Evolutionary conservation across 108 stramenopile species (phyloP), one percentile per base, ranked within the genome.

Genomic region (Cylindrotheca closterium): DNA sequence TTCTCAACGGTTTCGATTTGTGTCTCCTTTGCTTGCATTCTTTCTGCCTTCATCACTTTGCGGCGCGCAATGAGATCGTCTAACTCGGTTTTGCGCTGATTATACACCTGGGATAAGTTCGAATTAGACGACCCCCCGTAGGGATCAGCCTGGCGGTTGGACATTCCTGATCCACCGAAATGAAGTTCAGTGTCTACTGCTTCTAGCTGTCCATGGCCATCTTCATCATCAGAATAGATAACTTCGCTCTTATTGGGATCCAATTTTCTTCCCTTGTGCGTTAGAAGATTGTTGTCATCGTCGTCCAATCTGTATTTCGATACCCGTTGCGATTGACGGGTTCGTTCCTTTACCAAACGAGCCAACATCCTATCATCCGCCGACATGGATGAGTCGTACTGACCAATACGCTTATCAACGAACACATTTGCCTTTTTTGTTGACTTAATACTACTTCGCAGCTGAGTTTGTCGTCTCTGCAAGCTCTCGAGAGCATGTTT

Each of bases 41-140:
- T 83, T 73, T 95, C 95, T 7, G 89, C 86, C 70, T 98, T 98
- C 27, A 76, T 50, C 45, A 84, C 74, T 70, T 98, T 97, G 32
- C 90, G 85, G 50, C 88, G 85, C 17, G 73, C 61, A 30, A 97
- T 95, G 15, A 97, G 65, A 29, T 98, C 96, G 54, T 96, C 92
- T 53, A 98, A 67, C 56, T 95, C 87, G 28, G 82, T 89, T 63
- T 86, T 93, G 30, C 92, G 83, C 29, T 86, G 82, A 21, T 79
- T 58, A 59, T 93, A 89, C 0, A 73, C 69, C 18, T 81, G 58
- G n/a, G 82, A 73, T 75, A 87, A 71, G 49, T 82, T 75, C 19
- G 68, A 57, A 24, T 55, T 49, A 19, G 56, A 19, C 45, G 61
- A 65, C 25, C 67, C 72, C 7, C 87, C 84, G 32, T 89, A 89